Percentiles rank a stretch among this genome's conserved stretches.
These are phyloP conservation scores for Candida koratica DNA, from an alignment of 805 yeast genomes.

Conservation along the genomic window DNA sequence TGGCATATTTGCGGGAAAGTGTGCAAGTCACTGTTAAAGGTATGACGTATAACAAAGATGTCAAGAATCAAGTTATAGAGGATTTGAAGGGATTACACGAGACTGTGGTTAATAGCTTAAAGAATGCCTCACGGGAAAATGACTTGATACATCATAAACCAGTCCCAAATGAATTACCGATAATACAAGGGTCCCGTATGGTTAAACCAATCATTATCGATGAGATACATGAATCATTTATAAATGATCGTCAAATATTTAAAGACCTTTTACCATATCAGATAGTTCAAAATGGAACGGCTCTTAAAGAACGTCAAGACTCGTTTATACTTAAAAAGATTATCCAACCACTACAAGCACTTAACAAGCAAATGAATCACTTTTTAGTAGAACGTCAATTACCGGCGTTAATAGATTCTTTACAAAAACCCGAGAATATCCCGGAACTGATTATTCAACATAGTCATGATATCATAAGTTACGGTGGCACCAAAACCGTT, in stretches of 20 bases:
- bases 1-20: constrained; percentile 52
- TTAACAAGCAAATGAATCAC: constrained; percentile 42
- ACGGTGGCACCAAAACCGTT: constrained; percentile 50
- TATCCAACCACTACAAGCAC: constrained; percentile 44
- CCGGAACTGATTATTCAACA: constrained; percentile 58
- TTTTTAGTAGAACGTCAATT: constrained; percentile 48
- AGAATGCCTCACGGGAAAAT: constrained; percentile 69
- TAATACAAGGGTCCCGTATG: constrained; percentile 49
- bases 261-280: constrained; percentile 61
- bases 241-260: constrained; percentile 36
- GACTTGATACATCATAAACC: constrained; percentile 70
- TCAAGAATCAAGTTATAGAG: constrained; percentile 40
- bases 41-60: constrained; percentile 37
- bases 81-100: constrained; percentile 50
- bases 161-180: constrained; percentile 51
- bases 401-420: constrained; percentile 59
- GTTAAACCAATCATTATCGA: constrained; percentile 40
- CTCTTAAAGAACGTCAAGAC: constrained; percentile 64
- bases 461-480: constrained; percentile 47
- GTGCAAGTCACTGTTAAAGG: constrained; percentile 35
- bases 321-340: constrained; percentile 45
- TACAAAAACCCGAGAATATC: constrained; percentile 52
- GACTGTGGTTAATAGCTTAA: constrained; percentile 43
- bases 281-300: constrained; percentile 61
- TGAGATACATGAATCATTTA: constrained; percentile 25